A percentile compares a stretch with the other conserved stretches of the same genome.
These are phyloP conservation scores for Berkeleyomyces basicola DNA, from an alignment of 2,329 filamentous ascomycete genomes.

Conservation along the genomic window DNA sequence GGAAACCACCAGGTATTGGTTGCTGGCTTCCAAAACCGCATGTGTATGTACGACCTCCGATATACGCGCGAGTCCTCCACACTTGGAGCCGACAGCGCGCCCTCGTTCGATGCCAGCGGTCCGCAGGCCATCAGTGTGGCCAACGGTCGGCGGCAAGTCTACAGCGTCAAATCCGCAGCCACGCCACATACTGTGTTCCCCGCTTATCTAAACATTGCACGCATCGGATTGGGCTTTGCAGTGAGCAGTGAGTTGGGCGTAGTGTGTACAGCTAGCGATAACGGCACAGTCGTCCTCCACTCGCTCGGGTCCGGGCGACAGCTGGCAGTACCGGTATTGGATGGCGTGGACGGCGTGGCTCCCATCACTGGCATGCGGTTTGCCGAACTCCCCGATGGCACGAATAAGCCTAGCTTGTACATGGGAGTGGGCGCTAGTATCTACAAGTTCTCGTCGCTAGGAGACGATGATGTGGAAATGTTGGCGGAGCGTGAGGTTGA, in stretches of 20 bases:
- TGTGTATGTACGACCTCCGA: conserved; percentile 42
- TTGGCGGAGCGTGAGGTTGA: neutral
- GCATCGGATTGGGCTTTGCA: conserved; percentile 35
- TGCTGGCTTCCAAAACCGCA: conserved; percentile 31
- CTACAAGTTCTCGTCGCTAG: conserved; percentile 9
- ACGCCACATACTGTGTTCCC: conserved; percentile 31
- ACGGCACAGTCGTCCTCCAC: conserved; percentile 32
- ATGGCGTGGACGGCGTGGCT: conserved; percentile 7
- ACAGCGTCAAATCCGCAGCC: conserved; percentile 8
- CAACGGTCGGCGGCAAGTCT: neutral
- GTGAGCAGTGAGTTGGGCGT: conserved; percentile 30
- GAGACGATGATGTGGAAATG: conserved; percentile 2
- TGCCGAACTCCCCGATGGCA: conserved; percentile 5
- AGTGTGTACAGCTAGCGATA: conserved; percentile 37
- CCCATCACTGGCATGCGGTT: conserved; percentile 9
- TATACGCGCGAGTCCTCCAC: conserved; percentile 18
- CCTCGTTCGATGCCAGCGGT: conserved; percentile 1
- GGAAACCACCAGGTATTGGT: conserved; percentile 29
- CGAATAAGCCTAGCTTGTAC: conserved; percentile 3
- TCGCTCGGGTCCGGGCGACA: conserved; percentile 30
- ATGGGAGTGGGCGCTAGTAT: conserved; percentile 6
- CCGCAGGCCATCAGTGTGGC: neutral
- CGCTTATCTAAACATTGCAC: conserved; percentile 32
- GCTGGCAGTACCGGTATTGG: conserved; percentile 18
- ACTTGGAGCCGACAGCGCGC: neutral